Evolutionary conservation across 331 rosid genomes (phyloP).

Genomic region (Dryas integrifolia): DNA sequence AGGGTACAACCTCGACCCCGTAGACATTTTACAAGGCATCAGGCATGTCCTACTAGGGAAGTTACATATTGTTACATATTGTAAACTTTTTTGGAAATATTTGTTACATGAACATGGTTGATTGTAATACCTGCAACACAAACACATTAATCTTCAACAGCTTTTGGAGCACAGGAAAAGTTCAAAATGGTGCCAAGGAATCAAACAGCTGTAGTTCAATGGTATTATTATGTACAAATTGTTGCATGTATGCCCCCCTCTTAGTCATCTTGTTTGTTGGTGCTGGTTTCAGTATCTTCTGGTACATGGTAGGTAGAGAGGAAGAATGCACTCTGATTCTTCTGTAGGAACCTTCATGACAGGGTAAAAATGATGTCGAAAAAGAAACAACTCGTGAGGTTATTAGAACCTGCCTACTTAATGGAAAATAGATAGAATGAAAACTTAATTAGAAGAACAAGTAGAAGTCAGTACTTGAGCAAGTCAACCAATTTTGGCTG

Average conservation of each 20-base stretch:
- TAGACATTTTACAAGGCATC: background rate
- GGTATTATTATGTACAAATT: slow-evolving; percentile 5
- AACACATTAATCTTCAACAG: slow-evolving; percentile 9
- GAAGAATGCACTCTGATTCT: slow-evolving; percentile 56
- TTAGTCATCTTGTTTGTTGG: slow-evolving; percentile 44
- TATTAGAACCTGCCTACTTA: background rate
- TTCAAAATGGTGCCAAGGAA: background rate
- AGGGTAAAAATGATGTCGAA: background rate
- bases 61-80: background rate
- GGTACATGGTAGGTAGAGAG: slow-evolving; percentile 61
- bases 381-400: background rate
- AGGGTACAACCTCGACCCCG: background rate
- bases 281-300: slow-evolving; percentile 51
- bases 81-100: background rate
- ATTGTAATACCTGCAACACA: background rate
- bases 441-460: slow-evolving; percentile 1
- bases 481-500: slow-evolving; percentile 54
- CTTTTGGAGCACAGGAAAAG: background rate
- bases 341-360: slow-evolving; percentile 65
- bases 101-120: background rate
- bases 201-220: background rate
- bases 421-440: background rate
- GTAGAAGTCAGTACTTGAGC: slow-evolving; percentile 53
- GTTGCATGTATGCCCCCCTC: slow-evolving; percentile 6
- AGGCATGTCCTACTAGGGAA: background rate